Conservation (phyloP, 2,329 filamentous ascomycete species). For the Apiospora rasikravindrae region DNA sequence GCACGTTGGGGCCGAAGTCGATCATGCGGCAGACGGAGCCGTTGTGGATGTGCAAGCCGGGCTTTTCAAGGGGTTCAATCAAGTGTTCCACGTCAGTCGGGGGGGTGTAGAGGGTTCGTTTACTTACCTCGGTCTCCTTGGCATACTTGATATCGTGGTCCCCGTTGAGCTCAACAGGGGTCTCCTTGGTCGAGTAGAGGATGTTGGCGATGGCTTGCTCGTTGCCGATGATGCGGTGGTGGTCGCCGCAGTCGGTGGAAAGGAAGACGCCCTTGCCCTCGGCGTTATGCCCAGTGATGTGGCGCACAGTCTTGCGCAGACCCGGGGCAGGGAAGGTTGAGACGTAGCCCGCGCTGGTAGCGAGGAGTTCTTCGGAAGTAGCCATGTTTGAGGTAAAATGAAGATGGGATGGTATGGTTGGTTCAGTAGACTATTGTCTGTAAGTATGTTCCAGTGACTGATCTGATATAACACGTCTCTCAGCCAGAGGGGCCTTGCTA, state of each 20-base stretch:
- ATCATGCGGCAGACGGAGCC: conserved; percentile 28
- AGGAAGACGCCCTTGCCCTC: conserved; percentile 35
- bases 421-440: no score
- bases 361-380: no score
- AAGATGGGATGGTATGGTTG: no score
- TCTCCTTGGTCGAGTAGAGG: conserved; percentile 34
- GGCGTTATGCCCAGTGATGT: conserved; percentile 29
- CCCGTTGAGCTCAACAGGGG: conserved; percentile 32
- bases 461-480: no score
- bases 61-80: no score
- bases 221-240: conserved; percentile 33
- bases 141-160: conserved; percentile 32
- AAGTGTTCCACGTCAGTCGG: no score
- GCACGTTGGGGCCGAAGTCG: conserved; percentile 26
- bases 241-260: conserved; percentile 34
- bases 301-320: conserved; percentile 24
- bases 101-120: no score
- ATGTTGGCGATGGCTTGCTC: conserved; percentile 36
- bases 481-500: no score
- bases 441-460: no score
- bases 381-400: no score
- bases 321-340: conserved; percentile 17
- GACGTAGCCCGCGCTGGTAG: no score
- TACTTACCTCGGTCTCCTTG: neutral
- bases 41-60: neutral